These are phyloP conservation scores for Eucalyptus caleyi DNA, from an alignment of 345 rosid genomes.

Conservation along the genomic window DNA sequence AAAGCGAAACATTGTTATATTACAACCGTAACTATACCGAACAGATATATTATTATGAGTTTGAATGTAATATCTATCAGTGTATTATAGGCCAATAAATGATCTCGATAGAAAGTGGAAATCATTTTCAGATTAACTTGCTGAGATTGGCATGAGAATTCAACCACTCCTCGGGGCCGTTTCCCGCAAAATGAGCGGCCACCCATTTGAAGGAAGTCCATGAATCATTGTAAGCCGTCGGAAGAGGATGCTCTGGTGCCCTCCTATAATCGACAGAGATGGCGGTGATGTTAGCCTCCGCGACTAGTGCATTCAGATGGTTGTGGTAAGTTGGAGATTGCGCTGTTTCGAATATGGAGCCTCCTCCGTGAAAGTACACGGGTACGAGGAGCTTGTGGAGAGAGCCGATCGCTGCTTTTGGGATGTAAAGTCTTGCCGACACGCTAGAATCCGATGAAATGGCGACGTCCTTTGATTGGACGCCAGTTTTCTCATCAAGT, in stretches of 20 bases:
- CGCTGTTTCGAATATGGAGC: slow-evolving; percentile 1
- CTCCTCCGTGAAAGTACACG: slow-evolving; percentile 29
- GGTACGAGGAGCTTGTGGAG: slow-evolving; percentile 16
- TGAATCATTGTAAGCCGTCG: slow-evolving; percentile 37
- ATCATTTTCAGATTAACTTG: background rate
- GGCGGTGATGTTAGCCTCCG: background rate
- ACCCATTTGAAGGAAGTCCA: slow-evolving; percentile 40
- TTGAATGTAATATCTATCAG: background rate
- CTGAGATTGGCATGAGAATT: background rate
- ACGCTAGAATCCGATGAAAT: background rate
- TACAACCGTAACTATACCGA: background rate
- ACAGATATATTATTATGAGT: background rate
- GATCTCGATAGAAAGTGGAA: background rate
- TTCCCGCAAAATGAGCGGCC: background rate
- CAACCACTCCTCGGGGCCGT: slow-evolving; percentile 14
- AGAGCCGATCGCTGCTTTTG: background rate
- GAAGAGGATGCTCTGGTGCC: slow-evolving; percentile 55
- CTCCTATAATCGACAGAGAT: slow-evolving; percentile 1
- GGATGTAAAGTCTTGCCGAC: slow-evolving; percentile 14
- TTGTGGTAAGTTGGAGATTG: background rate
- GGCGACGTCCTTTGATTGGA: slow-evolving; percentile 12
- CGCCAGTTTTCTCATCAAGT: background rate
- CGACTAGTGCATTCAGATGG: background rate
- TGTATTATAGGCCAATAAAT: background rate
- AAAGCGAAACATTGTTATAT: background rate